Evolutionary conservation across 495 filamentous ascomycete species (phyloP).

Genomic region (Penicillium samsonianum): DNA sequence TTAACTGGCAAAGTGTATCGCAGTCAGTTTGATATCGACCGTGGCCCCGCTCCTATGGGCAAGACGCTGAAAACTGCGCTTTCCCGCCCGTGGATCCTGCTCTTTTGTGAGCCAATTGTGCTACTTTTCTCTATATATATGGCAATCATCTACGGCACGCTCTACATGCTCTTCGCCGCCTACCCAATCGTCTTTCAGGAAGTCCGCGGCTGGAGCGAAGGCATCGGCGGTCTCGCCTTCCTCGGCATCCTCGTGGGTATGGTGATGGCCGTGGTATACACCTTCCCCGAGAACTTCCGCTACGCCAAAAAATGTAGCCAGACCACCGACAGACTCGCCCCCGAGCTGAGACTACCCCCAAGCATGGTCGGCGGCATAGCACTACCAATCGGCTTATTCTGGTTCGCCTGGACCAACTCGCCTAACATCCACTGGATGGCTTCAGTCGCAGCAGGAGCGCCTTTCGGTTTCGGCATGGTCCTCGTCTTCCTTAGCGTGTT

Average conservation of each 20-base stretch:
- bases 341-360: conserved; percentile 42
- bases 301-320: conserved; percentile 36
- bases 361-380: conserved; percentile 39
- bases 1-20: conserved; percentile 58
- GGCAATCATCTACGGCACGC: conserved; percentile 71
- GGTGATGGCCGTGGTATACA: conserved; percentile 58
- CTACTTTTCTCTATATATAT: conserved; percentile 70
- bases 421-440: conserved; percentile 69
- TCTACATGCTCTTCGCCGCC: conserved; percentile 85
- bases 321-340: conserved; percentile 36
- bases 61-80: conserved; percentile 48
- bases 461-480: conserved; percentile 76
- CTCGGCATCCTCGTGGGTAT: conserved; percentile 82
- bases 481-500: conserved; percentile 72
- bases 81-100: conserved; percentile 53
- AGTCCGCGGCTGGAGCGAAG: conserved; percentile 71
- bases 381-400: conserved; percentile 59
- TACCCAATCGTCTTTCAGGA: conserved; percentile 76
- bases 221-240: conserved; percentile 73
- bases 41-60: conserved; percentile 38
- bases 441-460: conserved; percentile 61
- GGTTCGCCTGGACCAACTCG: conserved; percentile 71
- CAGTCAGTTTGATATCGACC: conserved; percentile 48
- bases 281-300: conserved; percentile 43
- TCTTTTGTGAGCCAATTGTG: conserved; percentile 59